These are phyloP conservation scores for Fusarium verticillioides DNA, from an alignment of 2,329 filamentous ascomycete species.

Conservation along the genomic window DNA sequence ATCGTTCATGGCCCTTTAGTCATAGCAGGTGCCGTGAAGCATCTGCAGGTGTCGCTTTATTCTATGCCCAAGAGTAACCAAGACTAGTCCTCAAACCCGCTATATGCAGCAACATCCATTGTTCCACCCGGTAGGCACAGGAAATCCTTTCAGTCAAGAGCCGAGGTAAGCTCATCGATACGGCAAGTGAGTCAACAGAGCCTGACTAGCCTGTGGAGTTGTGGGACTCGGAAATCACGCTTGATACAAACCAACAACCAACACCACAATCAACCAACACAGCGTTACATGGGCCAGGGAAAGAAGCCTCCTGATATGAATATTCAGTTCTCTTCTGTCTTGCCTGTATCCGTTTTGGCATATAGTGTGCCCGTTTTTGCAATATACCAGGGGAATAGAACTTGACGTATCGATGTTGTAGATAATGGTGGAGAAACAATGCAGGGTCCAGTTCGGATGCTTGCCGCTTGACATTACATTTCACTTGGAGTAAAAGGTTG, in stretches of 20 bases:
- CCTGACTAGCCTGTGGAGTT: background rate
- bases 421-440: no score
- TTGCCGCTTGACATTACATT: no score
- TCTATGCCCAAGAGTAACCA: background rate
- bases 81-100: no score
- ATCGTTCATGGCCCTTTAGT: background rate
- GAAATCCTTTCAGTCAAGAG: background rate
- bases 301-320: background rate
- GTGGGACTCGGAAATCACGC: background rate
- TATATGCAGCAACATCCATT: background rate
- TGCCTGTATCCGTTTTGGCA: background rate
- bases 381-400: background rate
- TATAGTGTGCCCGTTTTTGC: background rate
- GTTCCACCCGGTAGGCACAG: rapidly evolving
- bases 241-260: background rate
- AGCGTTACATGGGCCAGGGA: background rate
- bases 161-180: background rate
- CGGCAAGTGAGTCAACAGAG: background rate
- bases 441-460: no score
- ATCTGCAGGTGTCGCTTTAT: no score
- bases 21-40: no score
- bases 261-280: background rate
- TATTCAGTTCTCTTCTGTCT: background rate
- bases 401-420: no score
- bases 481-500: no score